Percentiles rank a stretch among this genome's conserved stretches.
Evolutionary conservation across 2,329 filamentous ascomycete genomes (phyloP).

Genomic region (Nemania sp.): DNA sequence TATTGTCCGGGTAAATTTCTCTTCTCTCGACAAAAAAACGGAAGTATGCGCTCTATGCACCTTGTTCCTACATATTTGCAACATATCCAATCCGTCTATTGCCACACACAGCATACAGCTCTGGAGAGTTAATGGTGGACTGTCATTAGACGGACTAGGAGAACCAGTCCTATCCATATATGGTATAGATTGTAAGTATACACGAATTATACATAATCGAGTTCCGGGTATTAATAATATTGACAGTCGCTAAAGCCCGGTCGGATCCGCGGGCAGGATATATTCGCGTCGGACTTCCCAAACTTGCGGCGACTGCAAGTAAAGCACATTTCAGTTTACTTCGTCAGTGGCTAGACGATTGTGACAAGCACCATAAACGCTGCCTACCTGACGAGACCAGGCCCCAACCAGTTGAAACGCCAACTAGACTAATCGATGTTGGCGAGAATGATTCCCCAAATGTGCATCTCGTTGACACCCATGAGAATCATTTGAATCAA

Average conservation of each 20-base stretch:
- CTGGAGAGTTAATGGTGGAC: conserved; percentile 9
- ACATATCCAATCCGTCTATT: not conserved
- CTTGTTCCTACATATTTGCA: not conserved
- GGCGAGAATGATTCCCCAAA: not conserved
- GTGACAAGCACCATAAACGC: conserved; percentile 16
- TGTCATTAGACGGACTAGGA: not conserved
- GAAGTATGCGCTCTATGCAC: not conserved
- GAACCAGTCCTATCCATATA: conserved; percentile 6
- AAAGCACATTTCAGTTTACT: conserved; percentile 15
- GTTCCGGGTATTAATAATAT: not conserved
- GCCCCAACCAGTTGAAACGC: not conserved
- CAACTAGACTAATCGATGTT: conserved; percentile 25
- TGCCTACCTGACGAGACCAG: not conserved
- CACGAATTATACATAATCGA: not conserved
- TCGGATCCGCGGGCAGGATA: not conserved
- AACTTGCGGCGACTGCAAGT: conserved; percentile 6
- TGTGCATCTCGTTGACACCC: conserved; percentile 16
- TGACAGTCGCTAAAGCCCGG: not conserved
- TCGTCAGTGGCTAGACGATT: conserved; percentile 21
- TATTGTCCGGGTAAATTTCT: not conserved
- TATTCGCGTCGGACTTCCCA: conserved; percentile 5
- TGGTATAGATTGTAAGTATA: conserved; percentile 1
- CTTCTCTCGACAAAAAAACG: not conserved
- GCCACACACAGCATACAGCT: too few relatives aligned
- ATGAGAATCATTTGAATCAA: not conserved